These are phyloP conservation scores for Phytophthora kernoviae DNA, from an alignment of 352 stramenopile genomes.

Conservation along the genomic window DNA sequence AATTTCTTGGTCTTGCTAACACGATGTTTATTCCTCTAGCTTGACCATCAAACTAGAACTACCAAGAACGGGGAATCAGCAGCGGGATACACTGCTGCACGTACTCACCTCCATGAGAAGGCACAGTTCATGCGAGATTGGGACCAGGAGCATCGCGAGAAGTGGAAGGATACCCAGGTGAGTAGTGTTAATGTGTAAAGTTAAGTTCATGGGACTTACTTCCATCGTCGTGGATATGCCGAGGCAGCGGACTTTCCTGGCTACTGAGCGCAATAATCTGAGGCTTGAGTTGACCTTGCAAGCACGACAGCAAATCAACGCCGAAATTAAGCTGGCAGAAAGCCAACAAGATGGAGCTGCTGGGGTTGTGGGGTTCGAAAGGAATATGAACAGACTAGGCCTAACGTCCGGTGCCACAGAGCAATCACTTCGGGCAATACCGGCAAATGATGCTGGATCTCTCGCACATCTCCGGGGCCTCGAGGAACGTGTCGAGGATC, in stretches of 20 bases:
- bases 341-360: slow-evolving; percentile 46
- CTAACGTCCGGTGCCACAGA: slow-evolving; percentile 28
- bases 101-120: slow-evolving; percentile 65
- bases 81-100: slow-evolving; percentile 32
- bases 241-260: slow-evolving; percentile 32
- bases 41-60: slow-evolving; percentile 33
- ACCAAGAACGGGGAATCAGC: slow-evolving; percentile 24
- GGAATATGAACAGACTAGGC: slow-evolving; percentile 66
- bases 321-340: slow-evolving; percentile 24
- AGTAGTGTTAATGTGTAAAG: neutral
- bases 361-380: slow-evolving; percentile 64
- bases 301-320: slow-evolving; percentile 43
- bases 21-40: slow-evolving; percentile 16
- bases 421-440: slow-evolving; percentile 41
- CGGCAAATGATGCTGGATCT: slow-evolving; percentile 39
- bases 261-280: slow-evolving; percentile 56
- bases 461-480: slow-evolving; percentile 49
- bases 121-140: slow-evolving; percentile 62
- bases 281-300: slow-evolving; percentile 65
- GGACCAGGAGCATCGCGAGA: slow-evolving; percentile 54
- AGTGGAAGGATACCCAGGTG: slow-evolving; percentile 68
- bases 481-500: slow-evolving; percentile 49
- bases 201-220: neutral
- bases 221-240: neutral
- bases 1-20: slow-evolving; percentile 1